Base-by-base conservation (phyloP, 2,329 filamentous ascomycete species). In the Podosphaera xanthii region DNA sequence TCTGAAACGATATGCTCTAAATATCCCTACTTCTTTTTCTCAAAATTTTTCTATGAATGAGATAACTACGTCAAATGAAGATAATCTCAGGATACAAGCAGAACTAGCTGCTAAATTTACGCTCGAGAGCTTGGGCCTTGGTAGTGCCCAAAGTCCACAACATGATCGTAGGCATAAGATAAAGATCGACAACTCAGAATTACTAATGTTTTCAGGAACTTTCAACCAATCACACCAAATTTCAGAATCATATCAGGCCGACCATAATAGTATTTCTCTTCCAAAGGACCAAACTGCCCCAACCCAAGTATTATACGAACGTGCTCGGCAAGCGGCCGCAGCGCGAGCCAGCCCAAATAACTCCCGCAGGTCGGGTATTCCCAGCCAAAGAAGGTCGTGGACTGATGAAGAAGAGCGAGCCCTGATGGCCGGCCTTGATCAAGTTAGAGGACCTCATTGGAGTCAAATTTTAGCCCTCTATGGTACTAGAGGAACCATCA, bases 371-470 rank as follows among this genome's bases (percentile, higher is more conserved):
- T 73, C 75, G 0, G 76, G 76, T 8, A 68, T 76, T 9, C 77
- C 77, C 4, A 78, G 73, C 58, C 64, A 78, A 65, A 79, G 89
- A 38, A 79, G 89, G 35, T 87, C 89, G 0, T 95, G 89, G 89
- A 87, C 84, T 0, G 82, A 85, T 3, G 87, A 92, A 63, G 89
- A 95, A 71, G 89, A 95, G 68, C 88, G 89, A 69, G 88, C 89
- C 0, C 75, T 95, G 22, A 91, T 95, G 84, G 81, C 85, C 56
- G 89, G 89, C 0, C 78, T 95, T 3, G 89, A 94, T 67, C 81
- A 85, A 69, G 89, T 95, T 54, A 89, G 90, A 68, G 89, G 89
- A 0, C 89, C 89, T 22, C 88, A 95, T 67, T 95, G 89, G 89
- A 91, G 86, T 64, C 88, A 94, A 68, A 95, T 95, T 54, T 74